A percentile compares a stretch with the other conserved stretches of the same genome.
Conservation (phyloP, 345 rosid genomes). For the Gossypium turneri region DNA sequence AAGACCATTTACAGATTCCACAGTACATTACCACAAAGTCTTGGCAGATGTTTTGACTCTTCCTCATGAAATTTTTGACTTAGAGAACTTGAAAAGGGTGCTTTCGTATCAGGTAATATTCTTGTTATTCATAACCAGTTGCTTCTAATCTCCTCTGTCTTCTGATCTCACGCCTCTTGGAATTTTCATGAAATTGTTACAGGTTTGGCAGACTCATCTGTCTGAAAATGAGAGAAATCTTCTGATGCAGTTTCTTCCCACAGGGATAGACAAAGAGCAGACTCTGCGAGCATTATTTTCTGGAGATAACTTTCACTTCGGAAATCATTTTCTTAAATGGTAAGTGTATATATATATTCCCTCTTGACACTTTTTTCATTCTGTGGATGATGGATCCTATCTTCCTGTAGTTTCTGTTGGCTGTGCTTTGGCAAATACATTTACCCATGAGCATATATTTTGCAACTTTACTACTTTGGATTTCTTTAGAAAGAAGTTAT, state of each 20-base stretch:
- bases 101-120: conserved; percentile 68
- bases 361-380: neutral
- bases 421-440: neutral
- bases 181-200: conserved; percentile 18
- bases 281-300: conserved; percentile 55
- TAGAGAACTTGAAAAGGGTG: conserved; percentile 61
- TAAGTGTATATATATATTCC: conserved; percentile 29
- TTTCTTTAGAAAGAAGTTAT: neutral
- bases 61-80: conserved; percentile 63
- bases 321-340: conserved; percentile 81
- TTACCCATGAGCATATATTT: neutral
- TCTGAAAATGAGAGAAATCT: conserved; percentile 63
- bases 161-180: conserved; percentile 10
- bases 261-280: conserved; percentile 47
- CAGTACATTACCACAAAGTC: conserved; percentile 30
- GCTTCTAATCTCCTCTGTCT: conserved; percentile 13
- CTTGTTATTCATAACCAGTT: conserved; percentile 9
- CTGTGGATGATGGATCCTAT: neutral
- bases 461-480: neutral
- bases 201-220: conserved; percentile 72
- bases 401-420: neutral
- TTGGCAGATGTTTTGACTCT: conserved; percentile 65
- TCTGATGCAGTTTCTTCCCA: conserved; percentile 84
- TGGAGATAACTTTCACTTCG: conserved; percentile 79
- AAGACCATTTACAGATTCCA: conserved; percentile 48